phyloP scores from a whole-genome alignment of 768 basidiomycete species.

The Gelatoporia subvermispora region DNA sequence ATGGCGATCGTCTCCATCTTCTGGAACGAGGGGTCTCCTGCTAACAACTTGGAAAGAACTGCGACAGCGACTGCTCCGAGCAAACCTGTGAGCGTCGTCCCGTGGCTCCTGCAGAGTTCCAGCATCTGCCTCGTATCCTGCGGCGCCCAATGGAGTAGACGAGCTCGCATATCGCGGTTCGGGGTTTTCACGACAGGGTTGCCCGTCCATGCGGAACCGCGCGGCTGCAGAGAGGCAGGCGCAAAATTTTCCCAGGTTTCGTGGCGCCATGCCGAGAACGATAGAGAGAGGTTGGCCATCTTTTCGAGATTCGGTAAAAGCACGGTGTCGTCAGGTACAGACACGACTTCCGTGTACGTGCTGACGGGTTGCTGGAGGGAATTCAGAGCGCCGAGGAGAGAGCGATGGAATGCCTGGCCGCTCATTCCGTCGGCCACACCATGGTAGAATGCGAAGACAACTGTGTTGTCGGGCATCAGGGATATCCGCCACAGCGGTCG shows the following conservation, averaged over 20 bases:
- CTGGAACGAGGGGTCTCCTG: neutral
- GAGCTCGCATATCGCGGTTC: constrained; percentile 20
- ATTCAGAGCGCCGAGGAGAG: constrained; percentile 28
- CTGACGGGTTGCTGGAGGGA: neutral
- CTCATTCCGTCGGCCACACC: constrained; percentile 37
- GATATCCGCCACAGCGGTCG: constrained; percentile 36
- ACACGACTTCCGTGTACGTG: constrained; percentile 7
- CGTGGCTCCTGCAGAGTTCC: constrained; percentile 22
- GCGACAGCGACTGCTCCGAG: constrained; percentile 24
- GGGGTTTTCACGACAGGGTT: constrained; percentile 16
- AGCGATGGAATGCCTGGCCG: constrained; percentile 31
- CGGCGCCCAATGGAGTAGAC: constrained; percentile 22
- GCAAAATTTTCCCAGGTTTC: constrained; percentile 21
- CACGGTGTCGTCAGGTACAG: constrained; percentile 11
- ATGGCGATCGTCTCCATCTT: constrained; percentile 7
- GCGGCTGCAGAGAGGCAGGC: constrained; percentile 26
- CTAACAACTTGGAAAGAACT: constrained; percentile 24
- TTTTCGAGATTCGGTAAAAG: constrained; percentile 27
- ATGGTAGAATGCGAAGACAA: constrained; percentile 34
- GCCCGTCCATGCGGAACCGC: constrained; percentile 28
- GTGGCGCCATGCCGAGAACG: constrained; percentile 19
- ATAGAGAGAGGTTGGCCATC: constrained; percentile 22
- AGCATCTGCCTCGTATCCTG: constrained; percentile 19
- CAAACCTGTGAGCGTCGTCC: constrained; percentile 29
- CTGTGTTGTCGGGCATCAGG: constrained; percentile 27